Evolutionary conservation across 1,284 basidiomycete genomes (phyloP).

Genomic region (Gyrodon tennesseensis): DNA sequence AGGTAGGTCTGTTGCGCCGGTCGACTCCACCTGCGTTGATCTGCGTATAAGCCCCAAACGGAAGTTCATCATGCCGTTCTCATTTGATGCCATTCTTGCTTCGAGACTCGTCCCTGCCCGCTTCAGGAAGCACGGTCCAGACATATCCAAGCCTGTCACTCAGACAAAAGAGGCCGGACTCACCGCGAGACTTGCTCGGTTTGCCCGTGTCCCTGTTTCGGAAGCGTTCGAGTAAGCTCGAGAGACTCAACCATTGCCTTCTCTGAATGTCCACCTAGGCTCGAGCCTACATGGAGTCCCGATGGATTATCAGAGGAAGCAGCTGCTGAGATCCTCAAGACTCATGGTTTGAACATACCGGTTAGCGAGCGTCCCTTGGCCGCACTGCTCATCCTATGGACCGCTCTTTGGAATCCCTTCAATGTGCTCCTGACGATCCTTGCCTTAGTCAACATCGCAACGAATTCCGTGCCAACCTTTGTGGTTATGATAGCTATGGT

Average conservation of each 20-base stretch:
- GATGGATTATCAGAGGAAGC: constrained; percentile 36
- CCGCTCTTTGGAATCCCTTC: constrained; percentile 41
- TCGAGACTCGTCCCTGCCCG: constrained; percentile 34
- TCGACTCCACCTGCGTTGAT: constrained; percentile 18
- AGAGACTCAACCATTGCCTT: neutral
- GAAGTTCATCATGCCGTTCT: constrained; percentile 33
- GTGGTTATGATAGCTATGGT: constrained; percentile 42
- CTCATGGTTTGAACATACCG: constrained; percentile 37
- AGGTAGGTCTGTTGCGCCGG: constrained; percentile 24
- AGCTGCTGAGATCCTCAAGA: constrained; percentile 30
- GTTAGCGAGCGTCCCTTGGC: constrained; percentile 41
- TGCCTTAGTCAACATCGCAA: constrained; percentile 38
- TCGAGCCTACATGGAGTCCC: constrained; percentile 38
- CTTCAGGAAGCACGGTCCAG: constrained; percentile 40
- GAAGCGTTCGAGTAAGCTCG: constrained; percentile 34
- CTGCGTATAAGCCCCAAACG: constrained; percentile 24
- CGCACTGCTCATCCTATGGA: constrained; percentile 36
- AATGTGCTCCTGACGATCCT: constrained; percentile 40
- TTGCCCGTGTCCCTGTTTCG: constrained; percentile 36
- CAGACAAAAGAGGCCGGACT: constrained; percentile 35
- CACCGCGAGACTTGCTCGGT: constrained; percentile 32
- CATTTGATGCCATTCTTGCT: constrained; percentile 31
- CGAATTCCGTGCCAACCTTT: constrained; percentile 40
- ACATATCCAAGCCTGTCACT: constrained; percentile 31
- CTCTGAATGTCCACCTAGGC: constrained; percentile 27